phyloP scores from a whole-genome alignment of 805 yeast species.

The Pichia insulana region DNA sequence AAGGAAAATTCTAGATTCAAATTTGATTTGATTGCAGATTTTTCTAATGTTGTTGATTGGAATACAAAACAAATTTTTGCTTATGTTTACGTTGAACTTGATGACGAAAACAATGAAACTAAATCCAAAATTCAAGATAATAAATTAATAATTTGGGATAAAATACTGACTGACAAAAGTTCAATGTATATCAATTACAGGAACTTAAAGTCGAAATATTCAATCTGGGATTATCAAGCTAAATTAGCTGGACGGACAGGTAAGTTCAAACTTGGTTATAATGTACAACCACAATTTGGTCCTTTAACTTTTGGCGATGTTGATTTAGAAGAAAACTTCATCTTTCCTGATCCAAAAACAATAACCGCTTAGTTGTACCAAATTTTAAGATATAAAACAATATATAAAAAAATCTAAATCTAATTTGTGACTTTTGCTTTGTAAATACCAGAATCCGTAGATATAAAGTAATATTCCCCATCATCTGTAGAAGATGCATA shows the following conservation, averaged over 20 bases:
- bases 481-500: not conserved
- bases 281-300: conserved; percentile 88
- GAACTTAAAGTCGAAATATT: conserved; percentile 60
- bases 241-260: conserved; percentile 57
- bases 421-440: not conserved
- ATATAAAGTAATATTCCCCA: not conserved
- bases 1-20: conserved; percentile 67
- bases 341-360: conserved; percentile 16
- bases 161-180: conserved; percentile 51
- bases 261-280: conserved; percentile 70
- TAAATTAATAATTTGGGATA: conserved; percentile 86
- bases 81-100: conserved; percentile 74
- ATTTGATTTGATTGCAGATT: conserved; percentile 70
- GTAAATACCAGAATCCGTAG: not conserved
- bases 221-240: conserved; percentile 77
- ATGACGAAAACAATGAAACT: not conserved
- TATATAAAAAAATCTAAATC: not conserved
- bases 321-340: conserved; percentile 16
- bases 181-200: conserved; percentile 49
- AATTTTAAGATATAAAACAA: not conserved
- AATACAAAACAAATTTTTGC: conserved; percentile 95
- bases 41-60: conserved; percentile 84
- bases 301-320: conserved; percentile 63
- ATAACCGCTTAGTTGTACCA: not conserved
- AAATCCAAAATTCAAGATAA: not conserved